phyloP scores from a whole-genome alignment of 148 eudicot genomes.

The Rhododendron molle region DNA sequence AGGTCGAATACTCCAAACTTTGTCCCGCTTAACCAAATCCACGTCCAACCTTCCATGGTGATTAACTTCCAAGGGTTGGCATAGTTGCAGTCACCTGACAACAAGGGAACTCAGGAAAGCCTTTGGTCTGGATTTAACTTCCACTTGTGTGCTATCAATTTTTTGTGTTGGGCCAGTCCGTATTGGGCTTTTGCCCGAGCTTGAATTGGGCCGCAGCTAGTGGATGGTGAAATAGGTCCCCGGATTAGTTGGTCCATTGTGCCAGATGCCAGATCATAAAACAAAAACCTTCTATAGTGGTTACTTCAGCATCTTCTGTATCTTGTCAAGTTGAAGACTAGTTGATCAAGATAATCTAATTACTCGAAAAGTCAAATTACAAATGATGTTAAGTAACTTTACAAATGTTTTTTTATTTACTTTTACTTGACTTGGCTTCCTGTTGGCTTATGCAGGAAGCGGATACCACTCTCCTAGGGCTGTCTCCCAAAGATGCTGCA shows the following conservation, averaged over 20 bases:
- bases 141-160: not conserved
- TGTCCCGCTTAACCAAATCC: not conserved
- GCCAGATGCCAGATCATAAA: not conserved
- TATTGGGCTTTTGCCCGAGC: not conserved
- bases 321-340: not conserved
- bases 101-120: not conserved
- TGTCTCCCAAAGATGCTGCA: slow-evolving; percentile 59
- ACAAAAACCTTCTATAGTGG: not conserved
- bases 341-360: not conserved
- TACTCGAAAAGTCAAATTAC: not conserved
- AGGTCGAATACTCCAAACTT: not conserved
- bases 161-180: not conserved
- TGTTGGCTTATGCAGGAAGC: slow-evolving; percentile 54
- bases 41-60: not conserved
- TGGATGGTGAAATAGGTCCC: not conserved
- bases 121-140: not conserved
- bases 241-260: not conserved
- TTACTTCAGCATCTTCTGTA: not conserved
- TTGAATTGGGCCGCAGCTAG: not conserved
- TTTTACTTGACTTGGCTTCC: not conserved
- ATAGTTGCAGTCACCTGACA: not conserved
- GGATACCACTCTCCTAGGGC: slow-evolving; percentile 78
- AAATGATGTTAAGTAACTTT: not conserved
- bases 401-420: not conserved
- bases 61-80: not conserved